These are phyloP conservation scores for Gautieria morchelliformis DNA, from an alignment of 768 basidiomycete genomes.

Conservation along the genomic window DNA sequence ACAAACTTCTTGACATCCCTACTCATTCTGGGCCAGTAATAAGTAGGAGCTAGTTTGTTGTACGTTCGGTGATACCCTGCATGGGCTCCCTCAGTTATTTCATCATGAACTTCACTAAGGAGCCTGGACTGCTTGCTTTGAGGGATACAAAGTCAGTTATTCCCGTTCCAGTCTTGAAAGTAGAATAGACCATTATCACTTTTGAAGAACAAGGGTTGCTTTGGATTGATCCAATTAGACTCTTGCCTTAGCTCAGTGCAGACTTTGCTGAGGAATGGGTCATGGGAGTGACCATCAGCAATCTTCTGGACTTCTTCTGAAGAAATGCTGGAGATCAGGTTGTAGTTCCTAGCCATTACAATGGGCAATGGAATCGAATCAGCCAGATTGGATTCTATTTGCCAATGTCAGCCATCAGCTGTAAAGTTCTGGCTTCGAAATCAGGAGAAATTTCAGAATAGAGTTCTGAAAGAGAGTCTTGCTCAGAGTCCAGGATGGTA, in stretches of 20 bases:
- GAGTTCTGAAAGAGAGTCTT: background rate
- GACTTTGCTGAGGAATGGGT: background rate
- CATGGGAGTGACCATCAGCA: background rate
- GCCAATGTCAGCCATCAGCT: background rate
- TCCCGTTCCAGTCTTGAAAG: too few species aligned
- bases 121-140: too few species aligned
- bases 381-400: background rate
- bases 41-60: too few species aligned
- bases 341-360: background rate
- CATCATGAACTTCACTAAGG: too few species aligned
- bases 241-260: background rate
- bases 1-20: too few species aligned
- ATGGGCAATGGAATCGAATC: slow-evolving; percentile 1
- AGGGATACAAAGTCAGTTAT: too few species aligned
- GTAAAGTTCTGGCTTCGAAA: background rate
- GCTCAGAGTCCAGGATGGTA: background rate
- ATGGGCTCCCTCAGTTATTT: too few species aligned
- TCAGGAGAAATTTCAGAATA: background rate
- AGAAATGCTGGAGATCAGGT: background rate
- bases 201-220: slow-evolving; percentile 25
- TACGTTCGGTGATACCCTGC: too few species aligned
- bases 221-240: slow-evolving; percentile 3
- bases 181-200: slow-evolving; percentile 14
- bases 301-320: background rate
- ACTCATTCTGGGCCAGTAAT: too few species aligned